Conservation (phyloP, 352 stramenopile genomes). For the Poterioochromonas sp. region DNA sequence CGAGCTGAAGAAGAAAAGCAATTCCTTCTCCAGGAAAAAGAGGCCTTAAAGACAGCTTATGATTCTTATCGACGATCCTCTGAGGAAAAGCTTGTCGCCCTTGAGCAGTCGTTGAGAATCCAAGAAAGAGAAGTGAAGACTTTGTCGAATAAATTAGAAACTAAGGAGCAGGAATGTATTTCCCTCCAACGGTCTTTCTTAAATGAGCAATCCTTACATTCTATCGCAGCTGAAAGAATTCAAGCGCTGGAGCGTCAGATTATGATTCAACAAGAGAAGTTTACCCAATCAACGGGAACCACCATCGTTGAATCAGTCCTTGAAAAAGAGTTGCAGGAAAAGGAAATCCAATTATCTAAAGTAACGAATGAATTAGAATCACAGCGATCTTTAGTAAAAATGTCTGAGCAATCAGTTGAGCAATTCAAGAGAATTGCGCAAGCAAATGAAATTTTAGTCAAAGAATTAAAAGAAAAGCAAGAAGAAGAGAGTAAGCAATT, state of each 20-base stretch:
- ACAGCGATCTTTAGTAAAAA: neutral
- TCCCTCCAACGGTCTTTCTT: neutral
- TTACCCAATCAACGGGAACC: neutral
- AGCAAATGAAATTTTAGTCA: conserved; percentile 34
- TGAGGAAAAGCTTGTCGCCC: conserved; percentile 22
- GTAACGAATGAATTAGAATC: neutral
- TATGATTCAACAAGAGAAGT: neutral
- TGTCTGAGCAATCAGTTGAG: conserved; percentile 13
- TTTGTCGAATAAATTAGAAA: neutral
- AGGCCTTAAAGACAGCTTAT: conserved; percentile 49
- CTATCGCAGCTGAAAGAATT: neutral
- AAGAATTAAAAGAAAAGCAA: conserved; percentile 33
- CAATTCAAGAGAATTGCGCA: conserved; percentile 35
- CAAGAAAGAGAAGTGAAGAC: conserved; percentile 39
- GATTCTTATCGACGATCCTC: conserved; percentile 43
- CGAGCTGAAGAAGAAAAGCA: conserved; percentile 47
- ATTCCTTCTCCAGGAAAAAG: conserved; percentile 47
- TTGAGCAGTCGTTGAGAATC: conserved; percentile 43
- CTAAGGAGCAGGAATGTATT: neutral
- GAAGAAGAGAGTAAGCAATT: conserved; percentile 28
- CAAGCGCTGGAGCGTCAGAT: conserved; percentile 7
- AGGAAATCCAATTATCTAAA: neutral
- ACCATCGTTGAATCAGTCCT: neutral
- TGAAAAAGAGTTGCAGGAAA: neutral
- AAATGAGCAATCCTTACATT: neutral